Evolutionary conservation across 768 basidiomycete genomes (phyloP), one percentile per base, ranked within the genome.

Genomic region (Rhizopogon vinicolor): DNA sequence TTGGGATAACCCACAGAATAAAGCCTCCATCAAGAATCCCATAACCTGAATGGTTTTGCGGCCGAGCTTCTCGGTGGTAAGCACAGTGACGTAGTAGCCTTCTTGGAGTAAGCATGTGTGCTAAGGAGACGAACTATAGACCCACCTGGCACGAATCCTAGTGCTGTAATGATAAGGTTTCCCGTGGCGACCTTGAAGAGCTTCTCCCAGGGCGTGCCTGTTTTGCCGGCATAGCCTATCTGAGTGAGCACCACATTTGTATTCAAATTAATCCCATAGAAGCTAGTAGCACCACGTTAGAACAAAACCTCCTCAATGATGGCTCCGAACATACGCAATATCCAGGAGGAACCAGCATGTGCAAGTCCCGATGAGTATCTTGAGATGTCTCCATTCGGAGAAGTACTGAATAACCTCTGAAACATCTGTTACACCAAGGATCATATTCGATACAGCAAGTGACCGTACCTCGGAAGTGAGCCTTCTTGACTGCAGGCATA

Each of bases 191-290:
- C 74, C 52, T 85, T 82, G 78, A 84, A 88, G 8, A 91, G 74
- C 18, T 81, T 76, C 41, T 84, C 68, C 85, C 85, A 87, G 7
- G 83, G 71, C 1, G 80, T 77, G 2, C 83, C 87, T 0, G 67
- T 67, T 29, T 57, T 69, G 10, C 86, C 87, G 48, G 76, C 85
- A 62, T 78, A 89, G 0, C 87, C 87, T 37, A 92, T 89, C 61
- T 83, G 75, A 59, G 84, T 72, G 7, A 92, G 78, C n/a, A 92
- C 87, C 60, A 87, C 84, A 62, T 84, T 86, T 61, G 87, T 86
- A 74, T 89, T 89, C 50, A 83, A 67, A 64, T 82, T 83, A 72
- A 91, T 86, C 3, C 89, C 89, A 67, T 89, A 89, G 69, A 89
- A 89, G 0, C 84, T 86, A 51, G 10, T 39, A 49, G 13, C n/a